phyloP scores from a whole-genome alignment of 1,284 basidiomycete species.

The Ustilago shanxiensis region DNA sequence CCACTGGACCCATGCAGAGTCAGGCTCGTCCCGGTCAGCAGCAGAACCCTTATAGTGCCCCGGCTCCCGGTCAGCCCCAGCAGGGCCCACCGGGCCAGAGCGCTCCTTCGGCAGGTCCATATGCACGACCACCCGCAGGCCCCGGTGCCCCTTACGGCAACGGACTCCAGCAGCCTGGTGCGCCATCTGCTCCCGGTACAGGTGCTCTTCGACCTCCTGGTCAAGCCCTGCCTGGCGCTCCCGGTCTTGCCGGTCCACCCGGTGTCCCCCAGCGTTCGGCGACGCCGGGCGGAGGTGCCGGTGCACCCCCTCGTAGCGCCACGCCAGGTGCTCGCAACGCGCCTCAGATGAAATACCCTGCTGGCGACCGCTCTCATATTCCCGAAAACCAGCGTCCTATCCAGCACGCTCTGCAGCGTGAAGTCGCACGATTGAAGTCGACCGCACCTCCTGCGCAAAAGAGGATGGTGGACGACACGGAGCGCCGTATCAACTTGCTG shows the following conservation, averaged over 20 bases:
- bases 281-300: conserved; percentile 69
- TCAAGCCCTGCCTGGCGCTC: conserved; percentile 32
- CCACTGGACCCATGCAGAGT: conserved; percentile 23
- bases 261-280: conserved; percentile 70
- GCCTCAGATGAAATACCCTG: conserved; percentile 82
- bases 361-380: conserved; percentile 91
- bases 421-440: conserved; percentile 52
- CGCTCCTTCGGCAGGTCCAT: conserved; percentile 37
- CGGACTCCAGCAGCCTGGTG: conserved; percentile 32
- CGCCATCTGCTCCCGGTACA: conserved; percentile 27
- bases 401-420: conserved; percentile 72
- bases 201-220: conserved; percentile 45
- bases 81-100: conserved; percentile 43
- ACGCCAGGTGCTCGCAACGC: conserved; percentile 55
- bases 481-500: conserved; percentile 85
- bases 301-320: conserved; percentile 58
- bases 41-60: conserved; percentile 21
- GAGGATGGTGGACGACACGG: conserved; percentile 87
- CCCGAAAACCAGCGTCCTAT: conserved; percentile 79
- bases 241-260: conserved; percentile 54
- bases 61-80: conserved; percentile 33
- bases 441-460: conserved; percentile 79
- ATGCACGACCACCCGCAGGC: conserved; percentile 47
- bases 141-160: conserved; percentile 36
- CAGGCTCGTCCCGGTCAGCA: conserved; percentile 41